A percentile compares a stretch with the other conserved stretches of the same genome.
phyloP scores from a whole-genome alignment of 73 alveolate species.

The Tetrahymena thermophila region DNA sequence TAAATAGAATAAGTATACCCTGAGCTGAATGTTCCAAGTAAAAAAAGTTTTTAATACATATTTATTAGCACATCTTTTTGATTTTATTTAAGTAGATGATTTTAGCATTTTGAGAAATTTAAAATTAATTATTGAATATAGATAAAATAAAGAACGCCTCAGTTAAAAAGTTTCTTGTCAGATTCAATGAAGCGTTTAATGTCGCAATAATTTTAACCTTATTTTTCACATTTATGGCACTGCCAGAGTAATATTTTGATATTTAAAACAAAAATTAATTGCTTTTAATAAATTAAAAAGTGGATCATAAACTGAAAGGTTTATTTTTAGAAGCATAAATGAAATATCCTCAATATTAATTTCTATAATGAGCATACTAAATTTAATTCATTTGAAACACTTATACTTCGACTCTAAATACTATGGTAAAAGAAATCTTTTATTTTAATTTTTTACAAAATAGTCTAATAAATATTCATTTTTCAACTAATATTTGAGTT shows the following conservation, averaged over 20 bases:
- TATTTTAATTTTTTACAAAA: too few species aligned
- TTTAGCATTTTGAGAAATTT: background rate
- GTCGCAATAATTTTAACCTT: background rate
- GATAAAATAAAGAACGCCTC: background rate
- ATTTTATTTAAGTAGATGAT: background rate
- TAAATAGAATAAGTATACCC: background rate
- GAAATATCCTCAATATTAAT: background rate
- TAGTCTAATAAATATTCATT: too few species aligned
- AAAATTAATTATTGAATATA: background rate
- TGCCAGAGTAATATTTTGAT: background rate
- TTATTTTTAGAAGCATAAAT: background rate
- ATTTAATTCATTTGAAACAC: background rate
- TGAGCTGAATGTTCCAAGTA: background rate
- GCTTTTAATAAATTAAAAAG: background rate
- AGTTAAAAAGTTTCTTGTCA: background rate
- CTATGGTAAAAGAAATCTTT: background rate
- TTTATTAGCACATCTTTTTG: background rate
- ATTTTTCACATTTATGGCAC: background rate
- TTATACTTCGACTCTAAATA: background rate
- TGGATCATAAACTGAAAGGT: background rate
- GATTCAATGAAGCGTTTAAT: background rate
- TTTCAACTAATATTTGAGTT: too few species aligned
- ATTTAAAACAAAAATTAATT: background rate
- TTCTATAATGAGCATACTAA: background rate
- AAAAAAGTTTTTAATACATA: too few species aligned